Percentiles rank a stretch among this genome's conserved stretches.
Conservation (phyloP, 192 early-diverging fungal species). For the Linnemannia zychae region DNA sequence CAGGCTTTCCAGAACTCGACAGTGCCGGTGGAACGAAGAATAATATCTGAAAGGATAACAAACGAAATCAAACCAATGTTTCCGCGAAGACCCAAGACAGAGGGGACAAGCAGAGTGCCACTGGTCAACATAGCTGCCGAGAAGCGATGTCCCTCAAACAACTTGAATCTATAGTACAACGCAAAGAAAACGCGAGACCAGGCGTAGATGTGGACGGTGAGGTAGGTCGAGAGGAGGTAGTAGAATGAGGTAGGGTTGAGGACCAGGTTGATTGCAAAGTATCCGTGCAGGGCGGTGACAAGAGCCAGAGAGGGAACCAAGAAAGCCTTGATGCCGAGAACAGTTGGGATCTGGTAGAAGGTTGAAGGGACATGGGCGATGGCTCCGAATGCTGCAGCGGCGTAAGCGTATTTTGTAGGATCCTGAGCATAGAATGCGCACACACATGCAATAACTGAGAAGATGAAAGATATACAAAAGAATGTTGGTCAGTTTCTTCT, state of each 20-base stretch:
- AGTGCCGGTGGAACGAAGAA: conserved; percentile 8
- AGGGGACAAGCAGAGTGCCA: conserved; percentile 41
- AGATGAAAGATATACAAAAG: background rate
- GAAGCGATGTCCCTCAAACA: conserved; percentile 47
- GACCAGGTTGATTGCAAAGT: conserved; percentile 45
- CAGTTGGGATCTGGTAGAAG: conserved; percentile 52
- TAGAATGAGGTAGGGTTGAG: conserved; percentile 47
- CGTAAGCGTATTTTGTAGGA: conserved; percentile 46
- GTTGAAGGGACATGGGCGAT: conserved; percentile 47
- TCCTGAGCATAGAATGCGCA: conserved; percentile 46
- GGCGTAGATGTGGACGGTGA: conserved; percentile 56
- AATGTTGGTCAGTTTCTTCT: background rate
- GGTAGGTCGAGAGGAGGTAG: conserved; percentile 45
- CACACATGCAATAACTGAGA: conserved; percentile 40
- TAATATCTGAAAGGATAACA: conserved; percentile 29
- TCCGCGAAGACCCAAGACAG: conserved; percentile 41
- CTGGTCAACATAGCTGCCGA: conserved; percentile 55
- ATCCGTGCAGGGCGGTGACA: conserved; percentile 47
- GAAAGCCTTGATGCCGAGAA: conserved; percentile 54
- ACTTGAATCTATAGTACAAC: conserved; percentile 46
- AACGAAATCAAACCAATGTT: conserved; percentile 27
- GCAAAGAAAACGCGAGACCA: conserved; percentile 57
- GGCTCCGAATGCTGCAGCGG: conserved; percentile 22
- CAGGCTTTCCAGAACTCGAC: conserved; percentile 37
- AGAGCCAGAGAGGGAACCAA: conserved; percentile 36